A percentile compares a stretch with the other conserved stretches of the same genome.
phyloP scores from a whole-genome alignment of 768 basidiomycete species.

The Coprinopsis sp. region DNA sequence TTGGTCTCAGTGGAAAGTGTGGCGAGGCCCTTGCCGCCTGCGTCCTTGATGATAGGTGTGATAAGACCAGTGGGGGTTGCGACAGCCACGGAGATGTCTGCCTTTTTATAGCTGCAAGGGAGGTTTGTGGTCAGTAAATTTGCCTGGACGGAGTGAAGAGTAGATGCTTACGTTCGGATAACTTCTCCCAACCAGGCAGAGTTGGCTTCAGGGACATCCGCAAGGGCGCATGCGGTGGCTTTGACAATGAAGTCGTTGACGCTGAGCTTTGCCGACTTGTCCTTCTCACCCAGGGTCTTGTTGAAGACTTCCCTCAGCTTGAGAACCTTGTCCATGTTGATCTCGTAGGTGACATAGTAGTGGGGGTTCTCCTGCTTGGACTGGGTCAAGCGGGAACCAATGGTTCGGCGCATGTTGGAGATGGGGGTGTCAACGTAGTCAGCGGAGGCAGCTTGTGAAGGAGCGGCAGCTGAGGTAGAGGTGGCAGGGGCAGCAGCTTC shows the following conservation, averaged over 20 bases:
- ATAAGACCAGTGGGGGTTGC: slow-evolving; percentile 95
- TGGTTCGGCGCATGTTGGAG: slow-evolving; percentile 91
- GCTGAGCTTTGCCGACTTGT: slow-evolving; percentile 88
- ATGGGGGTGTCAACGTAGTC: slow-evolving; percentile 90
- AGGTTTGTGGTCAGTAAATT: slow-evolving; percentile 1
- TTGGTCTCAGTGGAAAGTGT: slow-evolving; percentile 92
- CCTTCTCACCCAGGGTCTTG: slow-evolving; percentile 77
- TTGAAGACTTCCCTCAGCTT: slow-evolving; percentile 97
- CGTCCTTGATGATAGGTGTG: slow-evolving; percentile 95
- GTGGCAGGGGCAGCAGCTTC: slow-evolving; percentile 39
- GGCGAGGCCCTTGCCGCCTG: slow-evolving; percentile 87
- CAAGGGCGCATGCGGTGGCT: slow-evolving; percentile 84
- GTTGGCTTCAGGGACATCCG: slow-evolving; percentile 96
- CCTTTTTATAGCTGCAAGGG: slow-evolving; percentile 78
- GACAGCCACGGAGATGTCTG: slow-evolving; percentile 95
- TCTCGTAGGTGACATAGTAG: slow-evolving; percentile 92
- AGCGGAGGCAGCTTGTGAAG: slow-evolving; percentile 52
- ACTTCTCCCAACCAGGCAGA: slow-evolving; percentile 96
- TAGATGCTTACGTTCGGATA: slow-evolving; percentile 79
- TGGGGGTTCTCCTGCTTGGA: slow-evolving; percentile 95
- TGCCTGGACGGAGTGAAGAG: not conserved
- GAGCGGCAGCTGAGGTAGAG: slow-evolving; percentile 44
- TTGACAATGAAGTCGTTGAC: slow-evolving; percentile 99
- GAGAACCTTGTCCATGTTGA: slow-evolving; percentile 94
- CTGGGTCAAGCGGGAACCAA: slow-evolving; percentile 85